Percentiles rank a stretch among this genome's conserved stretches.
Conservation (phyloP, 73 alveolate genomes). For the Halteria grandinella region DNA sequence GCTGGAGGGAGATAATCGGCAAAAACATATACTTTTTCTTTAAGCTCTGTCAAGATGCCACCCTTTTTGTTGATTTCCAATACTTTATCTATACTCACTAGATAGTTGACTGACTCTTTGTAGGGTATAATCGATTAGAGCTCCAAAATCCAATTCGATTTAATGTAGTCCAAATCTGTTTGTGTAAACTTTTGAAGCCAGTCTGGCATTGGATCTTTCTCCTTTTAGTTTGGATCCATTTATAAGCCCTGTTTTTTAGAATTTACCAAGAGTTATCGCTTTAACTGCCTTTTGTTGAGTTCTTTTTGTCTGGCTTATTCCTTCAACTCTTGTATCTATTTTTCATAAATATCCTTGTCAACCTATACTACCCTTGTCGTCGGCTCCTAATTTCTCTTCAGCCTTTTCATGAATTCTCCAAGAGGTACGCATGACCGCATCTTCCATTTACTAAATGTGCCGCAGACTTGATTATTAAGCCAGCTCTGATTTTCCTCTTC, state of each 20-base stretch:
- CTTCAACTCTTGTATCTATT: not conserved
- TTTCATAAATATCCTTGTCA: slow-evolving; percentile 35
- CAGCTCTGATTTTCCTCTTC: not conserved
- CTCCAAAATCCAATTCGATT: slow-evolving; percentile 45
- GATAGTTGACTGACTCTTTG: not conserved
- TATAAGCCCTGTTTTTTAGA: not conserved
- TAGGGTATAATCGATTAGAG: not conserved
- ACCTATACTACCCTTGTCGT: not conserved
- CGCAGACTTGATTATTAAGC: not conserved
- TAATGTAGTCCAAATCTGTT: slow-evolving; percentile 1
- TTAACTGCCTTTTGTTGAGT: not conserved
- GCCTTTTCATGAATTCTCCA: slow-evolving; percentile 23
- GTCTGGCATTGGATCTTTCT: not conserved
- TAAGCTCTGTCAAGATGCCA: not conserved
- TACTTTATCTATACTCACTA: slow-evolving; percentile 5
- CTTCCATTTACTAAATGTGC: slow-evolving; percentile 31
- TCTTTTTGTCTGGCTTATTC: not conserved
- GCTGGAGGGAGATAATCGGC: slow-evolving; percentile 58
- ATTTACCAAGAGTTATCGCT: not conserved
- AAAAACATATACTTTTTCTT: slow-evolving; percentile 32
- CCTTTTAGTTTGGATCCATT: not conserved
- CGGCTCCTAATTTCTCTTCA: not conserved
- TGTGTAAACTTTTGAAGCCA: slow-evolving; percentile 17
- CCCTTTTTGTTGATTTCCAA: not conserved
- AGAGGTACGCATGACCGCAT: slow-evolving; percentile 22